Base-by-base conservation (phyloP, 2,329 filamentous ascomycete species). In the Rutstroemia sp. region DNA sequence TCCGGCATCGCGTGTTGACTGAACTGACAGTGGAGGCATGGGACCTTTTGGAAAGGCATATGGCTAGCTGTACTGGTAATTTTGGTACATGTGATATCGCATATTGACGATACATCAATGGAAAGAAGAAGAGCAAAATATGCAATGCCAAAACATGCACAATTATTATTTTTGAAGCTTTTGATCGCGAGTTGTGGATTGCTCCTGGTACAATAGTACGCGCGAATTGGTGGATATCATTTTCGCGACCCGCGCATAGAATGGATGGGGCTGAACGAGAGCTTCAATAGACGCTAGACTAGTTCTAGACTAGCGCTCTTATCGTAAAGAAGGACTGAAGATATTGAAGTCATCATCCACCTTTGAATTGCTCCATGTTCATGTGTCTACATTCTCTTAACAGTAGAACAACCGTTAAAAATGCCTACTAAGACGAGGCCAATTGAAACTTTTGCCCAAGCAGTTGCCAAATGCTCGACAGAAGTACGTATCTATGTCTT, bases 401-500 rank as follows among this genome's bases (percentile, higher is more conserved):
- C 16, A 25, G 14, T 4, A 9, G 9, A 16, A 18, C 21, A 38
- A 41, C 52, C 56, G 19, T 57, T 38, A 45, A 54, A 23, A 56
- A 72, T 71, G 70, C 68, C 70, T 51, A 37, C 58, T 52, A 61
- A 77, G 61, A 80, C 77, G 57, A 76, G 84, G 59, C 86, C 86
- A 21, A 82, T 89, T 61, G 83, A 88, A 67, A 87, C 84, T 62
- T 79, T 89, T 65, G 85, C 85, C 16, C 75, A 80, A 60, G 83
- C 85, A 1, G 78, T 79, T 16, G 80, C 79, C 16, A 84, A 85
- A 71, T 89, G 86, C 71, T 80, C 82, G 7, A 72, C 75, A 51
- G 84, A 89, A 76, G 85, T 87, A 71, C 41, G 71, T 66, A 21
- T 45, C 10, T 25, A n/a, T 30, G 4, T 30, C 48, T 14, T 19